phyloP scores from a whole-genome alignment of 805 yeast species.

The Metschnikowia reukaufii region DNA sequence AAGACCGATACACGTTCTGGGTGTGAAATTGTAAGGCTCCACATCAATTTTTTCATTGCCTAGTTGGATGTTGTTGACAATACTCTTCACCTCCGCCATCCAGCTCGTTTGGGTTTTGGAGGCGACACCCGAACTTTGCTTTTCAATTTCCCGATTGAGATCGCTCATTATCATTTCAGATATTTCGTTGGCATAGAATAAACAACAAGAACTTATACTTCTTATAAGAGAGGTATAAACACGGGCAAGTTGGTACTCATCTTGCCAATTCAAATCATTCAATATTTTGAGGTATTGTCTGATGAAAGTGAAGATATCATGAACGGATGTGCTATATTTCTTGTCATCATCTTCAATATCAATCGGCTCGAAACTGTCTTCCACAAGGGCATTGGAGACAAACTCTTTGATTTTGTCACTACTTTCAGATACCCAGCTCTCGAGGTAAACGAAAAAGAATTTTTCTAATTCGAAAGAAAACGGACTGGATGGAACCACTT shows the following conservation, averaged over 20 bases:
- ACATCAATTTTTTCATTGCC: slow-evolving; percentile 35
- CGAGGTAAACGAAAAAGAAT: slow-evolving; percentile 45
- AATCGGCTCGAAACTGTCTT: slow-evolving; percentile 58
- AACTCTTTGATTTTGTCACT: slow-evolving; percentile 46
- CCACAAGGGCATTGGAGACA: slow-evolving; percentile 53
- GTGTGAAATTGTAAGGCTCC: slow-evolving; percentile 58
- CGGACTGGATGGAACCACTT: slow-evolving; percentile 40
- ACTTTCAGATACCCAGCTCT: slow-evolving; percentile 45
- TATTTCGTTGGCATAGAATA: slow-evolving; percentile 46
- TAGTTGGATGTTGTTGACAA: slow-evolving; percentile 42
- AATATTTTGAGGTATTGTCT: slow-evolving; percentile 59
- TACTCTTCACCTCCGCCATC: slow-evolving; percentile 55
- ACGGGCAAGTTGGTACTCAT: slow-evolving; percentile 61
- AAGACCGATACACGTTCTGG: slow-evolving; percentile 70
- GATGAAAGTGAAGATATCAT: slow-evolving; percentile 65
- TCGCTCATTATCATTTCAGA: slow-evolving; percentile 43
- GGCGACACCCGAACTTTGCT: slow-evolving; percentile 6
- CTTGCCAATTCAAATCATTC: slow-evolving; percentile 61
- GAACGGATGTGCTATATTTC: slow-evolving; percentile 58
- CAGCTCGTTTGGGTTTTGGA: slow-evolving; percentile 26
- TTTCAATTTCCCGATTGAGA: slow-evolving; percentile 35
- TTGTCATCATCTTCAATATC: slow-evolving; percentile 41
- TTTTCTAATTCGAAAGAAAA: slow-evolving; percentile 59
- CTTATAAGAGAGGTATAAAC: slow-evolving; percentile 61
- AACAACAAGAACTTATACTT: slow-evolving; percentile 60